Conservation (phyloP, 306 rosid species). For the Malus orientalis region DNA sequence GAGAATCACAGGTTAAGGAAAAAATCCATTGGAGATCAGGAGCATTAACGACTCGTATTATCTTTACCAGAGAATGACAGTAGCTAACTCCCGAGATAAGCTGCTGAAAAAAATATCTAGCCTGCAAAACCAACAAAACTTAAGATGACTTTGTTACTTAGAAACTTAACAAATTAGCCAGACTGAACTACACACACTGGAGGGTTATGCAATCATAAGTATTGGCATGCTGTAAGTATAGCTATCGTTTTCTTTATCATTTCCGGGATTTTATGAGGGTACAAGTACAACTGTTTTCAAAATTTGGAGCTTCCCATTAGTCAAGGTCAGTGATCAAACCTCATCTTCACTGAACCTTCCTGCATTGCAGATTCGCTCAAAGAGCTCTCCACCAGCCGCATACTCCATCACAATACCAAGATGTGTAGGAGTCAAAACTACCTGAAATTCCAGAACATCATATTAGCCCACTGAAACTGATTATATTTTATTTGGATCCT, state of each 20-base stretch:
- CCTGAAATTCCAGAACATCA: conserved; percentile 39
- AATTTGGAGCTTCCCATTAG: not conserved
- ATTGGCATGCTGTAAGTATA: not conserved
- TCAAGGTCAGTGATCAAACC: conserved; percentile 28
- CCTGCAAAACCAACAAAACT: conserved; percentile 35
- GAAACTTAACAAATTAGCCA: not conserved
- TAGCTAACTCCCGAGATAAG: conserved; percentile 84
- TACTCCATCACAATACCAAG: conserved; percentile 85
- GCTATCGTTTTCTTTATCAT: not conserved
- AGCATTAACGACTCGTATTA: not conserved
- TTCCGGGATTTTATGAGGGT: conserved; percentile 2
- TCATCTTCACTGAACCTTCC: conserved; percentile 89
- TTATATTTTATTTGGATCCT: not conserved
- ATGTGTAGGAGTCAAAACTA: conserved; percentile 81
- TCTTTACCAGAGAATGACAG: conserved; percentile 66
- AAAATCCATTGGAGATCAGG: not conserved
- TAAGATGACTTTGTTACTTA: not conserved
- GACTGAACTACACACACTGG: not conserved
- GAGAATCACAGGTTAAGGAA: not conserved
- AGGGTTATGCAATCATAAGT: not conserved
- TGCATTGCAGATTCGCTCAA: conserved; percentile 65
- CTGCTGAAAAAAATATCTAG: conserved; percentile 90
- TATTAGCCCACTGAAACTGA: conserved; percentile 10
- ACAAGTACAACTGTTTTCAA: not conserved
- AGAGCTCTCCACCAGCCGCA: conserved; percentile 88